Conservation (phyloP, 208 protist species). For the Kentomonas sorsogonicus region DNA sequence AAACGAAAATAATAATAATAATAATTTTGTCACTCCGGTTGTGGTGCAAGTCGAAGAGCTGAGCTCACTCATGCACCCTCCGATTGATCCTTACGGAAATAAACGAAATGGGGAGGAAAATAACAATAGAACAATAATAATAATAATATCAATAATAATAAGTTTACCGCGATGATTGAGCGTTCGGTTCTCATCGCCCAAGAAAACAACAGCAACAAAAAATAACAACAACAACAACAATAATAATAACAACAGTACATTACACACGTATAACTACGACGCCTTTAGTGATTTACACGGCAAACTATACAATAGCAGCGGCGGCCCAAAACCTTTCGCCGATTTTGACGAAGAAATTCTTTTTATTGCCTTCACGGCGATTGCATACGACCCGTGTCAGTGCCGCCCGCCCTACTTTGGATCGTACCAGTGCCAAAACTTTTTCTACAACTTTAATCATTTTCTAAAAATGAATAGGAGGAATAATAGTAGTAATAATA, state of each 20-base stretch:
- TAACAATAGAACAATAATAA: constrained; percentile 7
- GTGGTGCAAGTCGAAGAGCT: constrained; percentile 24
- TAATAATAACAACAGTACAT: constrained; percentile 11
- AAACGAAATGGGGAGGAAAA: no score
- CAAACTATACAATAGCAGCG: no score
- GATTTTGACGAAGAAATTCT: constrained; percentile 68
- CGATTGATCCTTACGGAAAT: no score
- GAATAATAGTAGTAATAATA: background rate
- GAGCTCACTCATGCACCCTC: constrained; percentile 49
- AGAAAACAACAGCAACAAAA: no score
- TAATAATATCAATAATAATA: background rate
- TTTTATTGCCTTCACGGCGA: constrained; percentile 71
- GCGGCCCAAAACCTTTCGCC: constrained; percentile 21
- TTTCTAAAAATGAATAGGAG: constrained; percentile 50
- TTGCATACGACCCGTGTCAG: constrained; percentile 82
- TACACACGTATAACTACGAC: constrained; percentile 60
- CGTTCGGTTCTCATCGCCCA: no score
- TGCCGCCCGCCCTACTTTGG: constrained; percentile 83
- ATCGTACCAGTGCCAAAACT: constrained; percentile 61
- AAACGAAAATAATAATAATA: background rate
- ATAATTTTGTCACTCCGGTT: background rate
- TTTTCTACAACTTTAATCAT: constrained; percentile 49
- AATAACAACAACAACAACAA: background rate
- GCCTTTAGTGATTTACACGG: no score
- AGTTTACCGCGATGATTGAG: constrained; percentile 50